Base-by-base conservation (phyloP, 257 asterid species). In the Lavandula angustifolia region DNA sequence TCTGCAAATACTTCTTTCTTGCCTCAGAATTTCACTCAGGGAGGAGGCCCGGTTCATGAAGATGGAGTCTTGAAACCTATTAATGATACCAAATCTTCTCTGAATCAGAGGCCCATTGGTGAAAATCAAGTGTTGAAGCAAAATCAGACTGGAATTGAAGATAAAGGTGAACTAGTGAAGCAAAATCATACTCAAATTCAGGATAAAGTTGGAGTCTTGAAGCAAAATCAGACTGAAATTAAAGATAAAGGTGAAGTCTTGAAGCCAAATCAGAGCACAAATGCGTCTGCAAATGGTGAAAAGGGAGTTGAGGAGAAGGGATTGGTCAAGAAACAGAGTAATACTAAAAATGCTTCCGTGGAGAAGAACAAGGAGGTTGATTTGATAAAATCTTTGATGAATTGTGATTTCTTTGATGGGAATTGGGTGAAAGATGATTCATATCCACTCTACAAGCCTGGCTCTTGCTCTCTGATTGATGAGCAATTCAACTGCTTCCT, bases 391-490 rank as follows among this genome's bases (percentile, higher is more conserved):
- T 81, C 92, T 31, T 55, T 92, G 82, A 68, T 70, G 71, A 81
- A 76, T 33, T 92, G 99, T 72, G 78, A 87, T 84, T 13, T 92
- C 3, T 90, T 81, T 73, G 96, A 92, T 73, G 97, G 97, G 31
- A 83, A 82, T 69, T 92, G 99, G 99, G 91, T 85, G 72, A 81
- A 13, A 76, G 97, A 92, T 67, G 87, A 89, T 0, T 78, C 96
- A 3, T 89, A 92, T 43, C 97, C 95, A 46, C 73, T 89, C 58
- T 92, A 92, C 78, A 79, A 84, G 56, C 97, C 97, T 9, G 94
- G 91, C 71, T 92, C 99, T 66, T 92, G 99, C 75, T 79, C 96
- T 61, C 73, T 87, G 62, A 87, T 92, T 44, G 99, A 92, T 76
- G 96, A 90, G 68, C 97, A 92, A 67, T 90, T 89, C 76, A 84